Evolutionary conservation across 345 rosid species (phyloP).

Genomic region (Dovyalis caffra): DNA sequence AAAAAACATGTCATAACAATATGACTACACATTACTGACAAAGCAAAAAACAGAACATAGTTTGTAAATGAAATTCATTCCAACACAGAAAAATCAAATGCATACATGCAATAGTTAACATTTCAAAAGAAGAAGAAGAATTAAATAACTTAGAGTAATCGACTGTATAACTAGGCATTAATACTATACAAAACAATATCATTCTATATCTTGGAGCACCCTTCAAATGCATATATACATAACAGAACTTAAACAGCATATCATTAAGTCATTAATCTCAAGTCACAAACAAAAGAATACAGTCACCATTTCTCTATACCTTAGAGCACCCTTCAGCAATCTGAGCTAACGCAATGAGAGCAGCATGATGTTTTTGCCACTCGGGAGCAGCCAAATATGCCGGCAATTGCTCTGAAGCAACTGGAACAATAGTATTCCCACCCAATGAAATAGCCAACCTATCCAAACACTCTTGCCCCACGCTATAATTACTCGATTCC

Average conservation of each 20-base stretch:
- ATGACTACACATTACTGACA: not conserved
- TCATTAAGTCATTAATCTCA: not conserved
- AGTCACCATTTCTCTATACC: slow-evolving; percentile 35
- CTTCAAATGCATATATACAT: not conserved
- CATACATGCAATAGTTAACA: not conserved
- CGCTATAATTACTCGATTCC: slow-evolving; percentile 84
- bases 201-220: not conserved
- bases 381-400: slow-evolving; percentile 85
- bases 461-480: slow-evolving; percentile 98
- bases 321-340: slow-evolving; percentile 99
- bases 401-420: slow-evolving; percentile 93
- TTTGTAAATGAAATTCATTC: not conserved
- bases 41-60: not conserved
- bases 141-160: not conserved
- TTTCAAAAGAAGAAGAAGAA: too few relatives aligned
- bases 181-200: not conserved
- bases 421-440: slow-evolving; percentile 95
- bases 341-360: slow-evolving; percentile 94
- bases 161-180: not conserved
- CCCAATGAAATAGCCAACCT: slow-evolving; percentile 90
- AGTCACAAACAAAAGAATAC: not conserved
- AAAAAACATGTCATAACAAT: not conserved
- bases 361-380: slow-evolving; percentile 99
- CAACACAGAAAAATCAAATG: not conserved
- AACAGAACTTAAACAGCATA: not conserved